Evolutionary conservation across 2,329 filamentous ascomycete genomes (phyloP).

Genomic region (Neonectria ditissima): DNA sequence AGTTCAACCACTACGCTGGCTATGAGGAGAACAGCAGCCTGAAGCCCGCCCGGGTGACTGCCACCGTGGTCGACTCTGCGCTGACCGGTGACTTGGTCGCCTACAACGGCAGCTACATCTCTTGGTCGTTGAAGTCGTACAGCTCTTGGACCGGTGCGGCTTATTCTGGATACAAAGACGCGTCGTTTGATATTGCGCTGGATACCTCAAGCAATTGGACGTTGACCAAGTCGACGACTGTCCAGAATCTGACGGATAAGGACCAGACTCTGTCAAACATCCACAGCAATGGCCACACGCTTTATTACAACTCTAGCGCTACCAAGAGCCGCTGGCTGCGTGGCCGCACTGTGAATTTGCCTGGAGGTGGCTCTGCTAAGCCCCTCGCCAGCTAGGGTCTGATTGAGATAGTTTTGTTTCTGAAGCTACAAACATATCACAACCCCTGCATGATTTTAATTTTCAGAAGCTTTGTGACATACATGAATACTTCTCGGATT

Average conservation of each 20-base stretch:
- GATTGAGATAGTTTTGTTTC: too few species aligned
- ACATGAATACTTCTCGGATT: background rate
- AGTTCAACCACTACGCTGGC: constrained; percentile 23
- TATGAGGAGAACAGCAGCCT: constrained; percentile 23
- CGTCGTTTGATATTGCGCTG: constrained; percentile 15
- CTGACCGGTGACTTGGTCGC: constrained; percentile 19
- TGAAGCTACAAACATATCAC: too few species aligned
- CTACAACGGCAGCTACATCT: constrained; percentile 26
- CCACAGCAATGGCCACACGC: constrained; percentile 16
- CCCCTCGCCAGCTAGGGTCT: constrained; percentile 15
- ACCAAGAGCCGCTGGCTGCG: constrained; percentile 24
- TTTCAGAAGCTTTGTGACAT: background rate
- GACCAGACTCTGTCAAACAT: constrained; percentile 25
- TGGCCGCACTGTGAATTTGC: constrained; percentile 12
- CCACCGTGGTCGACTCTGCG: constrained; percentile 14
- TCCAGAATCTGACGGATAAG: constrained; percentile 21
- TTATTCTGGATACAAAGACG: constrained; percentile 21
- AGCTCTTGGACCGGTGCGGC: constrained; percentile 18
- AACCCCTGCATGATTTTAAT: too few species aligned
- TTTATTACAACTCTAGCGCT: constrained; percentile 25
- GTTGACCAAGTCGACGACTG: constrained; percentile 16
- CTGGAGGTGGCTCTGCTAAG: constrained; percentile 19
- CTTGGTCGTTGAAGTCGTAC: constrained; percentile 14
- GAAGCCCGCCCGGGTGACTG: constrained; percentile 17
- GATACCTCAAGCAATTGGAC: constrained; percentile 22